Base-by-base conservation (phyloP, 2,329 filamentous ascomycete genomes). In the Rhynchosporium agropyri region DNA sequence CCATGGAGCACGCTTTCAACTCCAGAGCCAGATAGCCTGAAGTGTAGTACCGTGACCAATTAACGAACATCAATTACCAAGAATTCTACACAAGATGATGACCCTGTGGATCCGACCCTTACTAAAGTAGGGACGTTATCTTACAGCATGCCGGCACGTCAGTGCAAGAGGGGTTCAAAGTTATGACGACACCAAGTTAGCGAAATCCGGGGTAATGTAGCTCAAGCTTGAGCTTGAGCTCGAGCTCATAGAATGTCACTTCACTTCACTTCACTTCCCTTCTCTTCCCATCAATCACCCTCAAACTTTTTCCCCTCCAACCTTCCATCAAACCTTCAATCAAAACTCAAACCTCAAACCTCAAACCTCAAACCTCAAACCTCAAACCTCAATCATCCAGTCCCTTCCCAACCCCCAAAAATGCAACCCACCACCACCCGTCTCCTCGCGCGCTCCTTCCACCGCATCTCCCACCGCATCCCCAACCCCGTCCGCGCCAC, bases 381-480 rank as follows among this genome's bases (percentile, higher is more conserved):
- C 8, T 36, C 50, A 3, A 54, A 28, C 10, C 31, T 5, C 29
- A 54, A 54, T 36, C 33, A 33, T 36, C 29, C 50, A 54, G 38
- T 9, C 50, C 29, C 36, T 33, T 20, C 20, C 28, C 15, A 54
- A 33, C 45, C 15, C 40, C 38, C 31, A 40, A 57, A 49, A 56
- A 62, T 65, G 49, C 60, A 62, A 12, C 63, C 58, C 54, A 59
- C 61, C 20, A 40, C 31, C 40, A 40, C 57, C 20, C 20, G 20
- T n/a, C 63, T 67, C 33, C 33, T 65, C 8, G 61, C 67, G 2
- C 51, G 60, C 10, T 60, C 66, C n/a, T 63, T 66, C 66, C 65
- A 63, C 45, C 66, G 62, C 50, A 36, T 46, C 31, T 43, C 60
- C 13, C 49, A 43, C 8, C 2, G 20, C 20, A 20, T 20, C 20